phyloP scores from a whole-genome alignment of 2,329 filamentous ascomycete species.

The Rhynchosporium secalis region DNA sequence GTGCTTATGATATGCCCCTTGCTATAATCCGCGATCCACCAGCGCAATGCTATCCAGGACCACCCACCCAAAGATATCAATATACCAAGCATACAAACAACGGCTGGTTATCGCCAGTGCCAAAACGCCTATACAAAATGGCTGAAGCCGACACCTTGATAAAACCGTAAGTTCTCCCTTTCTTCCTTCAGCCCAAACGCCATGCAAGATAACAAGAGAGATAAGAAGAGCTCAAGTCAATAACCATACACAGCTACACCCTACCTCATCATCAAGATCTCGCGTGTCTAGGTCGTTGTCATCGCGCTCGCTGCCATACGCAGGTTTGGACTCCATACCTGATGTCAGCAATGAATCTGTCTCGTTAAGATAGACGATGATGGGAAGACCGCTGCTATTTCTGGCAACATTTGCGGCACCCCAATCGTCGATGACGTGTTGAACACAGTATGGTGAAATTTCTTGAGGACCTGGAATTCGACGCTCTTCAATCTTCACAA shows the following conservation, averaged over 20 bases:
- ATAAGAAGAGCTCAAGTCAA: slow-evolving; percentile 17
- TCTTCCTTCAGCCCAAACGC: slow-evolving; percentile 6
- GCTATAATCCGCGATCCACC: neutral
- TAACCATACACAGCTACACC: slow-evolving; percentile 27
- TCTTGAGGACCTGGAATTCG: slow-evolving; percentile 41
- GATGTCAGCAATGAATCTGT: slow-evolving; percentile 30
- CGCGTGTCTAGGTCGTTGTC: slow-evolving; percentile 12
- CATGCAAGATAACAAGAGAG: slow-evolving; percentile 1
- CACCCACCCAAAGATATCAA: neutral
- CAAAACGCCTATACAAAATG: slow-evolving; percentile 15
- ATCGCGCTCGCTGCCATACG: neutral
- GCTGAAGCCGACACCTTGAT: neutral
- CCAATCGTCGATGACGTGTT: slow-evolving; percentile 60
- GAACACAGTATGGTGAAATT: slow-evolving; percentile 60
- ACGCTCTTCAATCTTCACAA: slow-evolving; percentile 67
- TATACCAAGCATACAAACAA: neutral
- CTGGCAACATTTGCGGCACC: slow-evolving; percentile 39
- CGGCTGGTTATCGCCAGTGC: slow-evolving; percentile 8
- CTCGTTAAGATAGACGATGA: slow-evolving; percentile 36
- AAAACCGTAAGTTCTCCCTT: slow-evolving; percentile 17
- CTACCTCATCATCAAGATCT: neutral
- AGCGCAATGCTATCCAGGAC: neutral
- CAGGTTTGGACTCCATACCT: slow-evolving; percentile 19
- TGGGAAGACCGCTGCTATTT: slow-evolving; percentile 32
- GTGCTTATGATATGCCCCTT: neutral